A percentile compares a stretch with the other conserved stretches of the same genome.
Conservation (phyloP, 306 rosid genomes). For the Urtica urens region DNA sequence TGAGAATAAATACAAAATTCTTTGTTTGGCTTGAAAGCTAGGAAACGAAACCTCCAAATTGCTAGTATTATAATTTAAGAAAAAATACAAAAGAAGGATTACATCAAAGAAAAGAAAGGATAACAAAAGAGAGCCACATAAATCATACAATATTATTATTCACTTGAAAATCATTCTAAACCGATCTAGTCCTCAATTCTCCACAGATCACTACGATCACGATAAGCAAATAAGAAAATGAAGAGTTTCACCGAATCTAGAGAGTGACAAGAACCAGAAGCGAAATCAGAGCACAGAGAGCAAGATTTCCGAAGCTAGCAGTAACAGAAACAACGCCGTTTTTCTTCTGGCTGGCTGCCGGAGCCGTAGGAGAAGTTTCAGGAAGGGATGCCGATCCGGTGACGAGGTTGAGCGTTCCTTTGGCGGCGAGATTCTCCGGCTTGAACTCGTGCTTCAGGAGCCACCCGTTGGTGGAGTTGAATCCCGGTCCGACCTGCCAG, state of each 20-base stretch:
- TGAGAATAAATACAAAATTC: too few species aligned
- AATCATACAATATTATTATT: background rate
- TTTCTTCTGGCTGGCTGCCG: background rate
- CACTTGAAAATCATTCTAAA: background rate
- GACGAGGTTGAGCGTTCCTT: background rate
- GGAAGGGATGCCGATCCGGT: background rate
- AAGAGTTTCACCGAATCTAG: background rate
- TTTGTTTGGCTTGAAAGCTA: background rate
- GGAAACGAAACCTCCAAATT: too few species aligned
- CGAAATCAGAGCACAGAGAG: background rate
- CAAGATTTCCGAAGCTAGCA: background rate
- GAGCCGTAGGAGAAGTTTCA: background rate
- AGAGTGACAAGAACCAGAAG: background rate
- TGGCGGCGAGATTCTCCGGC: background rate
- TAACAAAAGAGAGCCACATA: background rate
- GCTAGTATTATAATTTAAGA: too few species aligned
- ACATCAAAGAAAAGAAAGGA: background rate
- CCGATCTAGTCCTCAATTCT: background rate
- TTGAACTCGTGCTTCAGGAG: background rate
- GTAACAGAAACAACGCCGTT: background rate
- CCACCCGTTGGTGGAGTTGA: background rate
- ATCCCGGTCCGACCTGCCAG: slow-evolving; percentile 19
- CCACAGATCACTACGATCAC: background rate
- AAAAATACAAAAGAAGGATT: too few species aligned
- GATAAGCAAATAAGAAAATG: background rate